These are phyloP conservation scores for Austroboletus olivaceoglutinosus DNA, from an alignment of 1,284 basidiomycete species.

Conservation along the genomic window DNA sequence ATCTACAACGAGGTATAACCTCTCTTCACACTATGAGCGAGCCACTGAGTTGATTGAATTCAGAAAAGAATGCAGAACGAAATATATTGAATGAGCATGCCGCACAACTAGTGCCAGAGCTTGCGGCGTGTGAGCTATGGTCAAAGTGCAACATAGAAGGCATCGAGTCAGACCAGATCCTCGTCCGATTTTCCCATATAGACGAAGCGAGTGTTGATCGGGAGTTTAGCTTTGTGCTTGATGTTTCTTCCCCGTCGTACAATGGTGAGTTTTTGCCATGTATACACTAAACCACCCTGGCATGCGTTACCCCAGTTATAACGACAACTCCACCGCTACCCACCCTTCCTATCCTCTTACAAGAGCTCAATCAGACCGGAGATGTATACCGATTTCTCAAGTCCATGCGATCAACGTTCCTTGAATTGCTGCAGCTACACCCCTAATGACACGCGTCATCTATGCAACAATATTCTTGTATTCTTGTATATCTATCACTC, in stretches of 20 bases:
- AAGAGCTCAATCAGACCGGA: conserved; percentile 58
- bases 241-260: conserved; percentile 62
- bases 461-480: not conserved
- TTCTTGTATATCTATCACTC: conserved; percentile 15
- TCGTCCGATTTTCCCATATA: conserved; percentile 70
- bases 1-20: conserved; percentile 57
- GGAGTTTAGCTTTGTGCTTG: conserved; percentile 76
- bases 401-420: conserved; percentile 48
- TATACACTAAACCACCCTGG: not conserved
- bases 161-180: conserved; percentile 66
- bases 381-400: conserved; percentile 66
- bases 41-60: not conserved
- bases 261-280: conserved; percentile 52
- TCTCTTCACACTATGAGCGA: not conserved
- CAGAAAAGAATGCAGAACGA: conserved; percentile 70
- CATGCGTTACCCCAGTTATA: conserved; percentile 46
- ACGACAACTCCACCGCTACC: conserved; percentile 67
- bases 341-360: conserved; percentile 59
- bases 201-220: conserved; percentile 55
- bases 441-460: conserved; percentile 2
- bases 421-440: conserved; percentile 13
- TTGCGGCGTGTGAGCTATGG: conserved; percentile 55
- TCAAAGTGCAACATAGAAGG: conserved; percentile 73
- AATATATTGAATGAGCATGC: conserved; percentile 60
- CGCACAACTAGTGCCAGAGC: conserved; percentile 53